These are phyloP conservation scores for Cryphonectria carpinicola DNA, from an alignment of 2,329 filamentous ascomycete species.

Conservation along the genomic window DNA sequence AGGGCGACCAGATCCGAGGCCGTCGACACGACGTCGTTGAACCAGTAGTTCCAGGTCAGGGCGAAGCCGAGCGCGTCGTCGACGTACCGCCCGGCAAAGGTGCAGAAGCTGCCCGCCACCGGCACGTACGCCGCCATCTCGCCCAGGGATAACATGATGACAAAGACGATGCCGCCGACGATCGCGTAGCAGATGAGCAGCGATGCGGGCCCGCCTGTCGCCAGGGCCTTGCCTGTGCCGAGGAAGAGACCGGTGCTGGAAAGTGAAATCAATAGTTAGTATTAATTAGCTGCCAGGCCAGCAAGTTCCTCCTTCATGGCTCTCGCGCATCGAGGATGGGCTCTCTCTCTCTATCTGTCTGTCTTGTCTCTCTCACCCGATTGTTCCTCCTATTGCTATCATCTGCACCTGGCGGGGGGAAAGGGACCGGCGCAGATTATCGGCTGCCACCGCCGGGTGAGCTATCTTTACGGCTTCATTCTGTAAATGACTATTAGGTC, in stretches of 20 bases:
- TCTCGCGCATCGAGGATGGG: background rate
- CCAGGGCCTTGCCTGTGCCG: conserved; percentile 62
- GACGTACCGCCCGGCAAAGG: conserved; percentile 57
- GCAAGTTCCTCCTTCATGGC: background rate
- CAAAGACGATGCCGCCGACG: conserved; percentile 60
- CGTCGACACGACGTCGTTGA: conserved; percentile 65
- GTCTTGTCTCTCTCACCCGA: conserved; percentile 37
- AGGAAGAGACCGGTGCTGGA: conserved; percentile 63
- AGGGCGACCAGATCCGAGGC: conserved; percentile 64
- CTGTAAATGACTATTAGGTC: background rate
- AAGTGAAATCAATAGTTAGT: background rate
- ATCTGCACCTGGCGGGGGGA: conserved; percentile 69
- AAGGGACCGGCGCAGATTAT: conserved; percentile 58
- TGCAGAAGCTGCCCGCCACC: conserved; percentile 58
- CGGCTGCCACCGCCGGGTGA: conserved; percentile 30
- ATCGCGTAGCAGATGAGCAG: conserved; percentile 61
- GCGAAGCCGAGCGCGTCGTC: conserved; percentile 59
- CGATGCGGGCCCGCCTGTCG: conserved; percentile 62
- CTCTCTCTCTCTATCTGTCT: too few species aligned
- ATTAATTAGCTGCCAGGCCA: background rate
- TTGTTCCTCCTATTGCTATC: conserved; percentile 65
- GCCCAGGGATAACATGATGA: conserved; percentile 62
- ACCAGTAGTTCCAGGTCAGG: conserved; percentile 66
- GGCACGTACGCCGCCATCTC: conserved; percentile 65
- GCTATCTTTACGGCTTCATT: background rate